Percentiles rank a stretch among this genome's conserved stretches.
phyloP scores from a whole-genome alignment of 805 yeast species.

The Sugiyamaella mastotermitis region DNA sequence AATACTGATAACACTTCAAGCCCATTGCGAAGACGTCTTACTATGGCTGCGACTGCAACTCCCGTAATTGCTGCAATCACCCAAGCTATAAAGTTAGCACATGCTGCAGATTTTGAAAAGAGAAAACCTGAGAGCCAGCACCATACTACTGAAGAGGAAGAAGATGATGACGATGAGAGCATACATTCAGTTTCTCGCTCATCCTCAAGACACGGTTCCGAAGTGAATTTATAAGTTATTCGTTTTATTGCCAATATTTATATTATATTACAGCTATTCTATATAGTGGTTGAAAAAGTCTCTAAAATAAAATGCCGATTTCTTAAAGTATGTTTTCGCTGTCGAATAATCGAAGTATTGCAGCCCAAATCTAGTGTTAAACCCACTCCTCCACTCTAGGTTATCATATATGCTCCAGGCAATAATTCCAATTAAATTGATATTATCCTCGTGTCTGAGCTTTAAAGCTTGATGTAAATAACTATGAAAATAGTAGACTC shows the following conservation, averaged over 20 bases:
- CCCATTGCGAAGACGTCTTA: slow-evolving; percentile 6
- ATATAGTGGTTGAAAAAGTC: slow-evolving; percentile 14
- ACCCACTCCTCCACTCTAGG: slow-evolving; percentile 32
- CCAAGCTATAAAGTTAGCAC: slow-evolving; percentile 20
- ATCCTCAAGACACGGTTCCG: too few species aligned
- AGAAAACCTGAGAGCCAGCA: slow-evolving; percentile 14
- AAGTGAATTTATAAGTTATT: background rate
- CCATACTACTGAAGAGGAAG: slow-evolving; percentile 26
- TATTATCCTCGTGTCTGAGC: slow-evolving; percentile 24
- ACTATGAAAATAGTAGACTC: slow-evolving; percentile 30
- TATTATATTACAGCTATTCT: slow-evolving; percentile 1
- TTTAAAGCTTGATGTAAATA: slow-evolving; percentile 28
- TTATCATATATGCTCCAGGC: slow-evolving; percentile 34
- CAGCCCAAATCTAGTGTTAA: slow-evolving; percentile 17
- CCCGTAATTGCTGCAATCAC: slow-evolving; percentile 24
- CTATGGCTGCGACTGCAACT: slow-evolving; percentile 19
- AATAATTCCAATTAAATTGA: slow-evolving; percentile 29
- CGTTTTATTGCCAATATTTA: background rate
- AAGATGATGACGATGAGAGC: slow-evolving; percentile 24
- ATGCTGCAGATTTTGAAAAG: slow-evolving; percentile 26
- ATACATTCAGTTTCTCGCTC: too few species aligned
- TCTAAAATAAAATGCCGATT: slow-evolving; percentile 19
- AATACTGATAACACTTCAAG: background rate
- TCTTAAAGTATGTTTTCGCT: slow-evolving; percentile 15
- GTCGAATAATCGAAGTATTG: slow-evolving; percentile 19